A percentile compares a stretch with the other conserved stretches of the same genome.
phyloP scores from a whole-genome alignment of 1,284 basidiomycete genomes.

The Moesziomyces antarcticus region DNA sequence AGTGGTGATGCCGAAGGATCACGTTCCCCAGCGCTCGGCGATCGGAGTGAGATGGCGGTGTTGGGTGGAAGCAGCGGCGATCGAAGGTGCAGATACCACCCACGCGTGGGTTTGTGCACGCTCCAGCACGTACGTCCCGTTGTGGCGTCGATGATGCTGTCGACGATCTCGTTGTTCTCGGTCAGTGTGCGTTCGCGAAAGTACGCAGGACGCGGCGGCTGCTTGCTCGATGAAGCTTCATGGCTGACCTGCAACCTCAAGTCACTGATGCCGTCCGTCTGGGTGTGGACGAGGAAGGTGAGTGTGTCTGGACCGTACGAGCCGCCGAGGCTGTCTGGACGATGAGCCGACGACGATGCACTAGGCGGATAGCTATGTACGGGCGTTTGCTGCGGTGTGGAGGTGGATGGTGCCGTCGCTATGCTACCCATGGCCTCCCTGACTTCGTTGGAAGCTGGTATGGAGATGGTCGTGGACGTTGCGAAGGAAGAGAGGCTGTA shows the following conservation, averaged over 20 bases:
- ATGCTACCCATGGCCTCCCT: background rate
- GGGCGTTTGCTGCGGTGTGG: too few species aligned
- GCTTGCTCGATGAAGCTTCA: constrained; percentile 22
- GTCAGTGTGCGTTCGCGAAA: constrained; percentile 47
- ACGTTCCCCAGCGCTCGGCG: constrained; percentile 12
- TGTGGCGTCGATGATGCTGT: constrained; percentile 46
- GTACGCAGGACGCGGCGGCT: constrained; percentile 42
- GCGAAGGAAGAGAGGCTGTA: background rate
- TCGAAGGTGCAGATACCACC: constrained; percentile 58
- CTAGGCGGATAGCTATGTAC: background rate
- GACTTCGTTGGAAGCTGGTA: too few species aligned
- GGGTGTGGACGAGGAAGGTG: constrained; percentile 41
- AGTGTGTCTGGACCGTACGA: constrained; percentile 6
- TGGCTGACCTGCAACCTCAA: constrained; percentile 42
- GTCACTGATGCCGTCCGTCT: constrained; percentile 30
- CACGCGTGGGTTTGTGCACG: constrained; percentile 52
- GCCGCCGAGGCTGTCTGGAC: too few species aligned
- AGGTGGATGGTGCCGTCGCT: background rate
- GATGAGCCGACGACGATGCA: background rate
- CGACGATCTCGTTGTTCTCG: constrained; percentile 56
- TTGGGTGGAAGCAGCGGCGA: constrained; percentile 50
- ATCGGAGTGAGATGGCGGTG: constrained; percentile 46
- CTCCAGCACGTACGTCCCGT: constrained; percentile 50
- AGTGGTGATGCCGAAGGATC: constrained; percentile 44
- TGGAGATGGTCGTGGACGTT: too few species aligned